Evolutionary conservation across 306 rosid genomes (phyloP).

Genomic region (Aeschynomene evenia): DNA sequence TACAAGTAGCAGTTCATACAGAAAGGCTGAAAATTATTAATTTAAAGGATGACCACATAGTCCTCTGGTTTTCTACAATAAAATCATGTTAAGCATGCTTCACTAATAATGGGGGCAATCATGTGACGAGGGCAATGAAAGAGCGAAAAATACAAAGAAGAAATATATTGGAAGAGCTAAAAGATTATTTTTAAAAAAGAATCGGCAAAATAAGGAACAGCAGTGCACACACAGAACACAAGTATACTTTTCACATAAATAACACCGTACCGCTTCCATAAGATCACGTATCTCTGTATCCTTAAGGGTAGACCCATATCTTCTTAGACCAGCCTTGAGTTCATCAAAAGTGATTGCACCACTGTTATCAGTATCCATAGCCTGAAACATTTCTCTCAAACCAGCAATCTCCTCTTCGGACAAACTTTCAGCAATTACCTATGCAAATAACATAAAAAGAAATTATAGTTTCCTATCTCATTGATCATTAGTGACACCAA

Average conservation of each 20-base stretch:
- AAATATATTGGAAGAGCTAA: constrained; percentile 12
- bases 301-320: constrained; percentile 92
- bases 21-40: neutral
- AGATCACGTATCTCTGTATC: constrained; percentile 93
- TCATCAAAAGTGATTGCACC: constrained; percentile 97
- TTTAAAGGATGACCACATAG: constrained; percentile 16
- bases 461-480: neutral
- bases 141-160: neutral
- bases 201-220: constrained; percentile 7
- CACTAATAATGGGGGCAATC: constrained; percentile 7
- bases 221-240: neutral
- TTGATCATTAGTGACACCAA: constrained; percentile 5
- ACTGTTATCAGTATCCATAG: constrained; percentile 96
- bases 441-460: constrained; percentile 32
- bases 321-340: constrained; percentile 92
- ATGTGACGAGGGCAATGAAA: neutral
- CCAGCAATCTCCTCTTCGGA: constrained; percentile 99
- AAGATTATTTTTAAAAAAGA: constrained; percentile 14
- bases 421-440: constrained; percentile 97
- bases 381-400: constrained; percentile 81
- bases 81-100: constrained; percentile 8
- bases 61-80: constrained; percentile 14
- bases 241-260: constrained; percentile 9
- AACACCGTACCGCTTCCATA: constrained; percentile 80
- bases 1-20: neutral